phyloP scores from a whole-genome alignment of 2,329 filamentous ascomycete species.

The Fusarium cyanostomum region DNA sequence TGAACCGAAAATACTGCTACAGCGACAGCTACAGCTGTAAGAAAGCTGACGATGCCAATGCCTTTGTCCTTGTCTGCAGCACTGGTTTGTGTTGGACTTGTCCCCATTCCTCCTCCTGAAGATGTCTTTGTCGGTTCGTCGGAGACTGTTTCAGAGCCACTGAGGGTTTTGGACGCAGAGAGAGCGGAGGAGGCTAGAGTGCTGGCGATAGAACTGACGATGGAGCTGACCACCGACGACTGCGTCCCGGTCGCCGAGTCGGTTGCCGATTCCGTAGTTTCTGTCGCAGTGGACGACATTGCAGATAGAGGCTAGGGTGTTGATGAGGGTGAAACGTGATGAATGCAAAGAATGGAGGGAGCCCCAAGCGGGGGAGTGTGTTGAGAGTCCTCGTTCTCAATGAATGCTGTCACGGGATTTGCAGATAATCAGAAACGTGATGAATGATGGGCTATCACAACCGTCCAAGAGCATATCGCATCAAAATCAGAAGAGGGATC shows the following conservation, averaged over 20 bases:
- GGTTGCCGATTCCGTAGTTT: conserved; percentile 30
- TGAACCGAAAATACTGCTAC: conserved; percentile 70
- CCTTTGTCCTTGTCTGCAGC: conserved; percentile 56
- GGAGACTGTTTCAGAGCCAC: conserved; percentile 3
- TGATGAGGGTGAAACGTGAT: not conserved
- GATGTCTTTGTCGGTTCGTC: conserved; percentile 9
- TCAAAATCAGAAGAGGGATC: not conserved
- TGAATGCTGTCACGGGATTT: not conserved
- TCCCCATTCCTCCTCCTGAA: not conserved
- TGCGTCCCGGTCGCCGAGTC: conserved; percentile 33
- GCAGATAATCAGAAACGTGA: conserved; percentile 11
- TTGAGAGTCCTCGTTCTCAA: conserved; percentile 1
- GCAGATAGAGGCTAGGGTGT: not conserved
- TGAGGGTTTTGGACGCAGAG: conserved; percentile 18
- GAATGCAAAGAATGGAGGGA: not conserved
- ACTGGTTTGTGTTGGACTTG: not conserved
- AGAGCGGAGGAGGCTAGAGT: conserved; percentile 18
- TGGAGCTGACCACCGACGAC: conserved; percentile 24
- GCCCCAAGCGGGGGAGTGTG: conserved; percentile 28
- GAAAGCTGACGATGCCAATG: conserved; percentile 58
- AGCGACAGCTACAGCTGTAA: conserved; percentile 71
- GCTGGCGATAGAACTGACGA: conserved; percentile 21
- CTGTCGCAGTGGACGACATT: conserved; percentile 23
- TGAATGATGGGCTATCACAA: conserved; percentile 13
- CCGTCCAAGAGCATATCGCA: not conserved